Conservation (phyloP, 768 basidiomycete genomes). For the Lepiota subincarnata region DNA sequence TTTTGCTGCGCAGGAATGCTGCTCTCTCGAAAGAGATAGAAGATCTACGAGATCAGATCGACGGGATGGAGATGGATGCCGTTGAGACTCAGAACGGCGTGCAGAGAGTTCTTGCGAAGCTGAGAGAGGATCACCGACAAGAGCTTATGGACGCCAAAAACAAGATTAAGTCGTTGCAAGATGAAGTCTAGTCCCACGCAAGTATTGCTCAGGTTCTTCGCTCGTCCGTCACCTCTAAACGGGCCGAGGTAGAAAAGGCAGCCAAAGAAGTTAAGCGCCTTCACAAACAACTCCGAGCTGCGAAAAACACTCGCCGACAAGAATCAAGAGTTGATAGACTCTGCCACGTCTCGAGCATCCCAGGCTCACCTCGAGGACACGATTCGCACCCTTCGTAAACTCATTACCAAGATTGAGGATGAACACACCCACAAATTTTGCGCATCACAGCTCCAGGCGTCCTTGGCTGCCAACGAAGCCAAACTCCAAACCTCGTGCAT, state of each 20-base stretch:
- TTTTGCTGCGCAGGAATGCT: neutral
- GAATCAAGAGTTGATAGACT: constrained; percentile 1
- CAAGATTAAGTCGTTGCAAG: neutral
- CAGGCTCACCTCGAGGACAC: neutral
- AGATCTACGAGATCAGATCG: neutral
- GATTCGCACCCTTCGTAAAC: neutral
- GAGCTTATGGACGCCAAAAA: neutral
- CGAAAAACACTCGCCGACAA: neutral
- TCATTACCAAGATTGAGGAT: neutral
- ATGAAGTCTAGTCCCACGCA: neutral
- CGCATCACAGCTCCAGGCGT: neutral
- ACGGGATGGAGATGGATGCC: constrained; percentile 1
- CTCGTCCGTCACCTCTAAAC: neutral
- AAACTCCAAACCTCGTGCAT: neutral
- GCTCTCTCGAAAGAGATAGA: neutral
- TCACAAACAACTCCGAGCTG: neutral
- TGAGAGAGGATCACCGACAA: neutral
- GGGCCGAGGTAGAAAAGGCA: neutral
- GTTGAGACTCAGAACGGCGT: neutral
- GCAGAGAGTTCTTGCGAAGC: constrained; percentile 5
- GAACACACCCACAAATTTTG: neutral
- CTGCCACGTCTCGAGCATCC: neutral
- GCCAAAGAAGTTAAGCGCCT: neutral
- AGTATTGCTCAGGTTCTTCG: neutral
- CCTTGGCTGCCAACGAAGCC: neutral